Evolutionary conservation across 2,329 filamentous ascomycete species (phyloP).

Genomic region (Fusarium cicatricum): DNA sequence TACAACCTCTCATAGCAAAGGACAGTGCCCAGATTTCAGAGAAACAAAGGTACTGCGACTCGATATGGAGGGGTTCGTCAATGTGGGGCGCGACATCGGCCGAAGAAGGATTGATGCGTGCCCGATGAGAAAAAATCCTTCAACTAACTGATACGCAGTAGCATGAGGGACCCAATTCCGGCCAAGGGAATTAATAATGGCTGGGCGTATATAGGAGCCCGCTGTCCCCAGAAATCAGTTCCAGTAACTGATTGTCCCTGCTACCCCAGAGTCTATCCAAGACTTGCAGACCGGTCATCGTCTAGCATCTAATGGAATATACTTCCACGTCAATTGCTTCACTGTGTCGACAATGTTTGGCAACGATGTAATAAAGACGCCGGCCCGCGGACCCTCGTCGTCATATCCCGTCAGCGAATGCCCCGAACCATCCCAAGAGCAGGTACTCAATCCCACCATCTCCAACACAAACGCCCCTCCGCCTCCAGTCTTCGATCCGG

Average conservation of each 20-base stretch:
- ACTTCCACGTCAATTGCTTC: conserved; percentile 1
- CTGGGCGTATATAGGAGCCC: conserved; percentile 29
- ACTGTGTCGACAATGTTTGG: conserved; percentile 30
- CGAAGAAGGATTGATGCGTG: conserved; percentile 13
- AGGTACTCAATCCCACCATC: conserved; percentile 31
- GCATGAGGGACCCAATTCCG: not conserved
- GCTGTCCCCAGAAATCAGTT: conserved; percentile 3
- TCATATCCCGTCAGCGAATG: not conserved
- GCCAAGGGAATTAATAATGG: conserved; percentile 4
- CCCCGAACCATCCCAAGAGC: conserved; percentile 2
- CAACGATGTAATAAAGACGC: conserved; percentile 33
- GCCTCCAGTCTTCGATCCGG: conserved; percentile 27
- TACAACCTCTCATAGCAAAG: conserved; percentile 9
- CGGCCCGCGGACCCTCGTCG: conserved; percentile 9
- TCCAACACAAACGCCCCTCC: conserved; percentile 40
- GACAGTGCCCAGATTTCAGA: conserved; percentile 4
- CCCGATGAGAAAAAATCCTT: conserved; percentile 21
- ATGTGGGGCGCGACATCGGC: conserved; percentile 36
- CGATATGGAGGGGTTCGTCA: conserved; percentile 10
- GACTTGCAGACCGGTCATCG: not conserved
- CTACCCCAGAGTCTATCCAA: not conserved
- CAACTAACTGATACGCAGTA: not conserved
- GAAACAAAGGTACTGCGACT: conserved; percentile 7
- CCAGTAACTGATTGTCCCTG: not conserved
- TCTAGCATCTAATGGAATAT: conserved; percentile 16